Percentiles rank a stretch among this genome's conserved stretches.
Conservation (phyloP, 2,329 filamentous ascomycete species). For the Epichloe sp. region DNA sequence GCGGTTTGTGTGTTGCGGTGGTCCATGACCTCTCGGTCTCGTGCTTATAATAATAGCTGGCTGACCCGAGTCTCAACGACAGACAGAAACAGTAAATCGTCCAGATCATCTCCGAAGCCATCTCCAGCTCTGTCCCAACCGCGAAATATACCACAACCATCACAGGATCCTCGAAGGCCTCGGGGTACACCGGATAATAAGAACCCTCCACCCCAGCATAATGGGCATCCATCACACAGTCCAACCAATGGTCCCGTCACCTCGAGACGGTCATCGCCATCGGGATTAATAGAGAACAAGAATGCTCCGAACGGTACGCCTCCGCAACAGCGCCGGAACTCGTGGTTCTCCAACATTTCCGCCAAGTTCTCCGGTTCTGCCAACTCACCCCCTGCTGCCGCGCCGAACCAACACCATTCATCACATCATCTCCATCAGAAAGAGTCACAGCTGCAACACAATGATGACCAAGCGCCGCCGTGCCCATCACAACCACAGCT, state of each 20-base stretch:
- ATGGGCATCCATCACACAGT: conserved; percentile 10
- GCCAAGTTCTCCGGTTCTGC: conserved; percentile 70
- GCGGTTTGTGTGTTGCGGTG: not conserved
- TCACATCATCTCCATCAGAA: conserved; percentile 7
- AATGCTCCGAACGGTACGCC: conserved; percentile 18
- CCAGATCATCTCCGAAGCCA: conserved; percentile 15
- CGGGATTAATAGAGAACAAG: conserved; percentile 23
- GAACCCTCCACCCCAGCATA: conserved; percentile 9
- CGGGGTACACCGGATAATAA: conserved; percentile 13
- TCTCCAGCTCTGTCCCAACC: conserved; percentile 17
- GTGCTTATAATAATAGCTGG: not conserved
- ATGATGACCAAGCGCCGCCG: conserved; percentile 2
- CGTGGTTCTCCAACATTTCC: conserved; percentile 89
- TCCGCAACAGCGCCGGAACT: conserved; percentile 48
- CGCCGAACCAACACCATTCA: conserved; percentile 9
- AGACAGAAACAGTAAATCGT: conserved; percentile 20
- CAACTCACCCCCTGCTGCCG: conserved; percentile 19
- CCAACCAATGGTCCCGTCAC: conserved; percentile 13
- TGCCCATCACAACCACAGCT: conserved; percentile 6
- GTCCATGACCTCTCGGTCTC: not conserved
- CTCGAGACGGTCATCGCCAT: conserved; percentile 18
- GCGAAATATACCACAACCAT: conserved; percentile 18
- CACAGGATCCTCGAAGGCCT: conserved; percentile 15
- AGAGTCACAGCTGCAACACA: conserved; percentile 7
- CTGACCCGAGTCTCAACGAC: not conserved